Conservation (phyloP, 805 yeast genomes). For the Spathaspora girioi region DNA sequence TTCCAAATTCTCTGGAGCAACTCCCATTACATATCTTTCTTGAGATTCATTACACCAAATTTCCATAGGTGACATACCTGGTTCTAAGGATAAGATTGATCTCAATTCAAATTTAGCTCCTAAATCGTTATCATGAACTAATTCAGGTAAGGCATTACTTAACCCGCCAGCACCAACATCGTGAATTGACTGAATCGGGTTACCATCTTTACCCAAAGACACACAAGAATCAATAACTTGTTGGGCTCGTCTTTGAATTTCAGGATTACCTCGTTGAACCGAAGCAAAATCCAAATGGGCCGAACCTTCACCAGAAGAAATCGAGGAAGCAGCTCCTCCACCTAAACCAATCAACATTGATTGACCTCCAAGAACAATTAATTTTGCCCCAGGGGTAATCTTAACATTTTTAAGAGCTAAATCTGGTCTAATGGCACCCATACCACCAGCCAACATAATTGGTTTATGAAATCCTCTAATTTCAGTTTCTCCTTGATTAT, state of each 20-base stretch:
- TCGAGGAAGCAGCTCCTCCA: slow-evolving; percentile 99
- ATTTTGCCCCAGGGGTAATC: slow-evolving; percentile 86
- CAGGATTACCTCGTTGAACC: slow-evolving; percentile 99
- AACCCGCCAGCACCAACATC: slow-evolving; percentile 99
- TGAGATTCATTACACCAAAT: slow-evolving; percentile 99
- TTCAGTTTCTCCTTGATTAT: slow-evolving; percentile 60
- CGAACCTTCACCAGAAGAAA: slow-evolving; percentile 94
- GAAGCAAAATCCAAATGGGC: slow-evolving; percentile 97
- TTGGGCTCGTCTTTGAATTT: slow-evolving; percentile 98
- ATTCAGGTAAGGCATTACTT: slow-evolving; percentile 94
- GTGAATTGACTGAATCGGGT: slow-evolving; percentile 91
- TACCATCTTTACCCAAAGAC: slow-evolving; percentile 59
- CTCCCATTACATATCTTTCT: slow-evolving; percentile 95
- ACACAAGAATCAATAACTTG: slow-evolving; percentile 95
- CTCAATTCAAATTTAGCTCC: slow-evolving; percentile 94
- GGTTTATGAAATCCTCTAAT: slow-evolving; percentile 98
- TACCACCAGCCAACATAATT: slow-evolving; percentile 98
- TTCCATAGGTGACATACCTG: slow-evolving; percentile 99
- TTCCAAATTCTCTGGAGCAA: slow-evolving; percentile 71
- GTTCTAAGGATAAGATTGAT: slow-evolving; percentile 85
- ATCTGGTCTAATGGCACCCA: slow-evolving; percentile 94
- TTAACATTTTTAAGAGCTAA: slow-evolving; percentile 83
- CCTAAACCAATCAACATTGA: slow-evolving; percentile 98
- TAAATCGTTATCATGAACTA: slow-evolving; percentile 93
- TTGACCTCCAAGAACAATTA: slow-evolving; percentile 96